Evolutionary conservation across 2,329 filamentous ascomycete genomes (phyloP).

Genomic region (Thelonectria rubi): DNA sequence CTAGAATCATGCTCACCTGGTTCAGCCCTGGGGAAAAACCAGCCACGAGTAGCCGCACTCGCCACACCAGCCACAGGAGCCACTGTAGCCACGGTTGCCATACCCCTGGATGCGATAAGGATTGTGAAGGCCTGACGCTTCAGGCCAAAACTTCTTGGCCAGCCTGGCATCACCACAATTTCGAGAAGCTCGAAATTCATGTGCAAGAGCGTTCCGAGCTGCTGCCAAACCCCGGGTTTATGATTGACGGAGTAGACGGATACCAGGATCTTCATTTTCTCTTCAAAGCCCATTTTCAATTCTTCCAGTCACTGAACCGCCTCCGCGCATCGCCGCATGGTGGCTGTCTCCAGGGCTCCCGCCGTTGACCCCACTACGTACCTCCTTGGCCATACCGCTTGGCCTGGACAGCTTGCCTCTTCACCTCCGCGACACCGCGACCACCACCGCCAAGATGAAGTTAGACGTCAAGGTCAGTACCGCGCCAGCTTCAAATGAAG

Average conservation of each 20-base stretch:
- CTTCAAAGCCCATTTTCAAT: background rate
- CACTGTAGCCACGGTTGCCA: conserved; percentile 10
- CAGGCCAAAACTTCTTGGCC: conserved; percentile 42
- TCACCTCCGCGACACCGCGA: conserved; percentile 40
- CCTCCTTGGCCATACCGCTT: conserved; percentile 40
- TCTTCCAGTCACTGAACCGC: conserved; percentile 10
- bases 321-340: conserved; percentile 36
- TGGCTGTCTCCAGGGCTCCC: conserved; percentile 40
- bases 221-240: conserved; percentile 28
- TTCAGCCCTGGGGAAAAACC: background rate
- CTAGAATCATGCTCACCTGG: background rate
- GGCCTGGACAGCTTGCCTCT: conserved; percentile 43
- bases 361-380: conserved; percentile 41
- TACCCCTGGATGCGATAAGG: conserved; percentile 30
- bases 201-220: conserved; percentile 36
- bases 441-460: conserved; percentile 49
- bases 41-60: background rate
- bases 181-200: conserved; percentile 41
- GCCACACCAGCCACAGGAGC: background rate
- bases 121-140: conserved; percentile 35
- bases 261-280: background rate
- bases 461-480: conserved; percentile 54
- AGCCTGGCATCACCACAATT: conserved; percentile 46
- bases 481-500: background rate
- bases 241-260: conserved; percentile 32